Percentiles rank a stretch among this genome's conserved stretches.
phyloP scores from a whole-genome alignment of 768 basidiomycete species.

The Leccinum pellstonianum region DNA sequence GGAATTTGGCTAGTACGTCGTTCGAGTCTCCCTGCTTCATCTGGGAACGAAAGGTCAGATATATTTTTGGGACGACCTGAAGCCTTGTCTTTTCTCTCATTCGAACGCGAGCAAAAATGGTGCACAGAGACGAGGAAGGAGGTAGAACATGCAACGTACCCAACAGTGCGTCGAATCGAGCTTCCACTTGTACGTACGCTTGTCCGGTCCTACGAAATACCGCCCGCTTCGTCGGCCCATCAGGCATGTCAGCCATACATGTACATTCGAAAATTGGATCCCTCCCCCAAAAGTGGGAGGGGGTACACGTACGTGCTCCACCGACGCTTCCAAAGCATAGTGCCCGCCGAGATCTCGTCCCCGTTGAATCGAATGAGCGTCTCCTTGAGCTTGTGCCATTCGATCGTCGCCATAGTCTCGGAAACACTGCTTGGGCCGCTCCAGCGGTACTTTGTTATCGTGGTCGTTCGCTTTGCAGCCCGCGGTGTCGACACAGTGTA shows the following conservation, averaged over 20 bases:
- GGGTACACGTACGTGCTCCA: conserved; percentile 24
- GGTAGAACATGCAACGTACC: conserved; percentile 16
- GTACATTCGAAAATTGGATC: background rate
- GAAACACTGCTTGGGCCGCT: conserved; percentile 17
- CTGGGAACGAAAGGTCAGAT: conserved; percentile 10
- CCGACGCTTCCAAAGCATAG: conserved; percentile 22
- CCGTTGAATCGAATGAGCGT: conserved; percentile 34
- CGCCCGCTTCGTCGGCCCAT: conserved; percentile 24
- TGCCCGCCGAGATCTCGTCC: conserved; percentile 24
- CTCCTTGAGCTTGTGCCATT: conserved; percentile 30
- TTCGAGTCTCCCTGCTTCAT: conserved; percentile 20
- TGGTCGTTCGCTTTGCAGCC: conserved; percentile 17
- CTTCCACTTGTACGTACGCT: conserved; percentile 36
- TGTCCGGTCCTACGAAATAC: conserved; percentile 35
- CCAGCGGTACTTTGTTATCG: conserved; percentile 27
- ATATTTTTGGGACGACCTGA: background rate
- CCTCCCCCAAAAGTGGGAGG: background rate
- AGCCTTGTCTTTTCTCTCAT: background rate
- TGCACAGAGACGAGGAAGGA: background rate
- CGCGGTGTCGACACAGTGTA: conserved; percentile 23
- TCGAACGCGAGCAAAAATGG: background rate
- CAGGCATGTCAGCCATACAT: background rate
- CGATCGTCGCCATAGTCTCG: conserved; percentile 35
- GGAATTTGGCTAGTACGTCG: conserved; percentile 19
- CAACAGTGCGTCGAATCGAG: conserved; percentile 28